Base-by-base conservation (phyloP, 768 basidiomycete genomes). In the Suillus bovinus region DNA sequence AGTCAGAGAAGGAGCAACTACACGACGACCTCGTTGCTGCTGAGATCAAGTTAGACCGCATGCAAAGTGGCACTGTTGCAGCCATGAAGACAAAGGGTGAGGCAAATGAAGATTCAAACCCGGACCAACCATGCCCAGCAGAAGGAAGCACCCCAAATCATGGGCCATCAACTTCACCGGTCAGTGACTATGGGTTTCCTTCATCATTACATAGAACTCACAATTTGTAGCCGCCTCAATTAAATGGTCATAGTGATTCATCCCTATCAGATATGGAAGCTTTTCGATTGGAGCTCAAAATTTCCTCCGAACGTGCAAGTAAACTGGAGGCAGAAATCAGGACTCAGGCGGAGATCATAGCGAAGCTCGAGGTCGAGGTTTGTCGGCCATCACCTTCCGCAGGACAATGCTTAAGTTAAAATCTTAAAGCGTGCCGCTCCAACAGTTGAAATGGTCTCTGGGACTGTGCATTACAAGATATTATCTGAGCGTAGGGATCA, bases 81-180 rank as follows among this genome's bases (percentile, higher is more conserved):
- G 77, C 79, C n/a, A 72, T 83, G 64, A 81, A 83, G 67, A 69
- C 74, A 27, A 79, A 74, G 60, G 67, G 76, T 55, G 66, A 77
- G 20, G 70, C 69, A 24, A 74, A 71, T 58, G 69, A 72, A 41
- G 80, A 77, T 58, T 69, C 47, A 13, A 62, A 53, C 11, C 68
- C 67, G 61, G 71, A 78, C 46, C 72, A 67, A 29, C 69, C 71
- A 7, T 58, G 65, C 46, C 76, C 72, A 55, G 64, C 31, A 5
- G 68, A 63, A 76, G 73, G 83, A 83, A 80, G 82, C 80, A 76
- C 74, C 13, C 66, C 79, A 66, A 78, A 76, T 72, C 73, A 72
- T 68, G 79, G 78, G 76, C 80, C 82, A 76, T 84, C 82, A 78
- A 83, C 87, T 81, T 85, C 88, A 75, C 82, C 78, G 80, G 90